A percentile compares a stretch with the other conserved stretches of the same genome.
Conservation (phyloP, 768 basidiomycete genomes). For the Gautieria morchelliformis region DNA sequence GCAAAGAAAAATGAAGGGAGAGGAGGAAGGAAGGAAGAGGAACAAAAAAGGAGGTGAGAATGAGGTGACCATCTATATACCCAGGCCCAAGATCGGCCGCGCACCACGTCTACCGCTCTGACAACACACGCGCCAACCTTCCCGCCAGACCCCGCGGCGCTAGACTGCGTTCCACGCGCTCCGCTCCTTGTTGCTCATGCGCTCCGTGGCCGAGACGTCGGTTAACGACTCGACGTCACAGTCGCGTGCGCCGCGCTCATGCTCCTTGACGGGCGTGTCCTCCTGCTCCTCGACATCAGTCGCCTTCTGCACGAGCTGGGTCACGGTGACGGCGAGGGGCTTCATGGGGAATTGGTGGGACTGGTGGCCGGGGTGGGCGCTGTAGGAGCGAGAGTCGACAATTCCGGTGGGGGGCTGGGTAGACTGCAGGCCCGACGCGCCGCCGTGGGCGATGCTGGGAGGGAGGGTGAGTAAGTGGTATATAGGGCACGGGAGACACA, state of each 20-base stretch:
- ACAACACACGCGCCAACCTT: too few relatives aligned
- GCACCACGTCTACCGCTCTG: too few relatives aligned
- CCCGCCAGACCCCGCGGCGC: background rate
- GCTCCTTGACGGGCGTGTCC: slow-evolving; percentile 2
- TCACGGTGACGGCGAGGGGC: slow-evolving; percentile 7
- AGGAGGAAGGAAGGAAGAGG: too few relatives aligned
- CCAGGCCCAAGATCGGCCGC: too few relatives aligned
- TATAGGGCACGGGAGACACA: too few relatives aligned
- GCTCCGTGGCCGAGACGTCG: background rate
- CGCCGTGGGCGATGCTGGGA: slow-evolving; percentile 5
- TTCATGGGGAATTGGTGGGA: slow-evolving; percentile 7
- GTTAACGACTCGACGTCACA: background rate
- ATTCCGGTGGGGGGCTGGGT: slow-evolving; percentile 2
- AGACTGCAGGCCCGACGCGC: slow-evolving; percentile 1
- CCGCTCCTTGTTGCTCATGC: background rate
- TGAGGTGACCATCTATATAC: too few relatives aligned
- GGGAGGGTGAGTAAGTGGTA: too few relatives aligned
- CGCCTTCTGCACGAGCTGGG: slow-evolving; percentile 5
- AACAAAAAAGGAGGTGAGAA: too few relatives aligned
- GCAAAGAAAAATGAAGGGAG: too few relatives aligned
- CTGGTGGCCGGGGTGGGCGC: background rate
- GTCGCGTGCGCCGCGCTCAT: background rate
- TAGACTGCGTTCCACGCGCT: background rate
- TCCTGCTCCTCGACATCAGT: background rate
- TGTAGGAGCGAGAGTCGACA: background rate